These are phyloP conservation scores for Termitomyces titanicus DNA, from an alignment of 768 basidiomycete species.

Conservation along the genomic window DNA sequence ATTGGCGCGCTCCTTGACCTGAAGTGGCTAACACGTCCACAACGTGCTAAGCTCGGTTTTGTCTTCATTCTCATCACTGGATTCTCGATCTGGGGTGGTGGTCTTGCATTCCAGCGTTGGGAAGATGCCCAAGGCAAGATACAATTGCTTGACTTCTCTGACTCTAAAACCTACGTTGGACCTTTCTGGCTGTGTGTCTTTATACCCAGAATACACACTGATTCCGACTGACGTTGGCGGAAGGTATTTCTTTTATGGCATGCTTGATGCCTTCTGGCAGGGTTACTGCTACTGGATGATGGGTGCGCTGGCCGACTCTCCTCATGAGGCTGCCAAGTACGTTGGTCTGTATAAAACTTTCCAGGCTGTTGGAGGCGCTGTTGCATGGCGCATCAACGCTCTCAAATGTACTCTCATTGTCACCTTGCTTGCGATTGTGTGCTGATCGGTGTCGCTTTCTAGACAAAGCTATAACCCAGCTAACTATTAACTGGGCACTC, in stretches of 20 bases:
- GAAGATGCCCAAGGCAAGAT: conserved; percentile 18
- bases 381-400: conserved; percentile 28
- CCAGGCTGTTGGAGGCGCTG: conserved; percentile 26
- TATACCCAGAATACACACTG: not conserved
- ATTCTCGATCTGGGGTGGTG: conserved; percentile 26
- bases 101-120: conserved; percentile 27
- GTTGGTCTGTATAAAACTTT: conserved; percentile 27
- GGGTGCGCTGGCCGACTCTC: conserved; percentile 23
- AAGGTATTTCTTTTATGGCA: conserved; percentile 28
- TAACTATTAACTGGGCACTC: conserved; percentile 25
- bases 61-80: conserved; percentile 22
- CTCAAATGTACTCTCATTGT: conserved; percentile 17
- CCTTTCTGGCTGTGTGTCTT: conserved; percentile 25
- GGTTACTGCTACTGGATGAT: conserved; percentile 28
- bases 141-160: conserved; percentile 24
- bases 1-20: conserved; percentile 24
- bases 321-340: conserved; percentile 24
- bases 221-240: not conserved
- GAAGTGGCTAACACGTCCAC: conserved; percentile 24
- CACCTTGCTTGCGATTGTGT: not conserved
- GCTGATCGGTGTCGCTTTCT: not conserved
- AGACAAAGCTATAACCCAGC: conserved; percentile 22
- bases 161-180: conserved; percentile 19
- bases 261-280: conserved; percentile 28
- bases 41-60: conserved; percentile 22